Percentiles rank a stretch among this genome's conserved stretches.
Evolutionary conservation across 768 basidiomycete genomes (phyloP).

Genomic region (Suillus cothurnatus): DNA sequence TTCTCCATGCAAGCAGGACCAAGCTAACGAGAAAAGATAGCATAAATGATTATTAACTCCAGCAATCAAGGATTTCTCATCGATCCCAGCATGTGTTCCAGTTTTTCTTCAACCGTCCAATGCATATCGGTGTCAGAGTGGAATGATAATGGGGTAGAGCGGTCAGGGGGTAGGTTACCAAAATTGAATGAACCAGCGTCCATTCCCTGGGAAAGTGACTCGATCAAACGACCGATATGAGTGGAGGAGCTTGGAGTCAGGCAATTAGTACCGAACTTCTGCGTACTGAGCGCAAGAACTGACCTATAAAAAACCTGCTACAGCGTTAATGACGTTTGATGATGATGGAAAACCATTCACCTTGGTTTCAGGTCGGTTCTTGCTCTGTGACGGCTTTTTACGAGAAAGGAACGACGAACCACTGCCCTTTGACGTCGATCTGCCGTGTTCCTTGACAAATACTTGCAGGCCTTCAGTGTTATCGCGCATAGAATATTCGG

Average conservation of each 20-base stretch:
- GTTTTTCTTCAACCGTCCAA: constrained; percentile 75
- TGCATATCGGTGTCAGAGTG: constrained; percentile 62
- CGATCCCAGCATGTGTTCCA: constrained; percentile 68
- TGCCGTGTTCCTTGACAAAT: constrained; percentile 76
- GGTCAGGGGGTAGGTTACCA: constrained; percentile 46
- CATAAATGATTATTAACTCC: constrained; percentile 25
- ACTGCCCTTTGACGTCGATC: constrained; percentile 68
- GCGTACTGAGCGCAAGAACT: constrained; percentile 5
- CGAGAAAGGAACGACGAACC: constrained; percentile 57
- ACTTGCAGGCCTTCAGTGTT: constrained; percentile 59
- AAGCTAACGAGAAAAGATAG: constrained; percentile 16
- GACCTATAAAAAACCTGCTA: constrained; percentile 31
- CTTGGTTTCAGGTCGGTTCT: constrained; percentile 81
- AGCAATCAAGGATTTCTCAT: constrained; percentile 34
- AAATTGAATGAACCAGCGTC: constrained; percentile 88
- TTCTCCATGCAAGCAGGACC: constrained; percentile 13
- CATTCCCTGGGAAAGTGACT: constrained; percentile 77
- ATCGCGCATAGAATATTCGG: constrained; percentile 63
- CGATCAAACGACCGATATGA: constrained; percentile 83
- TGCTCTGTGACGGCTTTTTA: constrained; percentile 55
- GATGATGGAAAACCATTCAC: constrained; percentile 40
- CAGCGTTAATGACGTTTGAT: constrained; percentile 9
- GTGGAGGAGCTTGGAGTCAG: constrained; percentile 59
- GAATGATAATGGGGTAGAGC: constrained; percentile 62
- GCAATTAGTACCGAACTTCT: constrained; percentile 57